phyloP scores from a whole-genome alignment of 2,329 filamentous ascomycete species.

The Fusarium coicis region DNA sequence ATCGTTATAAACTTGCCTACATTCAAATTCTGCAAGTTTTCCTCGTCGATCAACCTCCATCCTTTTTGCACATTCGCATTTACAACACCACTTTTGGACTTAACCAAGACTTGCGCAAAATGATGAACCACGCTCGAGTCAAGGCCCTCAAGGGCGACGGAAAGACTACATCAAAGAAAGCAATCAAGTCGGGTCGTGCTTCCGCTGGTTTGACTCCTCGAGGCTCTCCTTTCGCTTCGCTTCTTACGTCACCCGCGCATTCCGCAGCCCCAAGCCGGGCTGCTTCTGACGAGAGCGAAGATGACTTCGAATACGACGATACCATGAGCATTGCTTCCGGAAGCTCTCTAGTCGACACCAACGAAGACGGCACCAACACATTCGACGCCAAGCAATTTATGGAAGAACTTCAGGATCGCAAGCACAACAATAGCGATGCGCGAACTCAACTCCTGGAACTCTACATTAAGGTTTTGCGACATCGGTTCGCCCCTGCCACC shows the following conservation, averaged over 20 bases:
- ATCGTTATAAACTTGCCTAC: conserved; percentile 3
- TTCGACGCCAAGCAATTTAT: conserved; percentile 74
- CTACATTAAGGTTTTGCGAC: conserved; percentile 65
- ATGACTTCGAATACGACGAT: conserved; percentile 60
- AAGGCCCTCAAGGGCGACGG: conserved; percentile 75
- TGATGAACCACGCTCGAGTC: conserved; percentile 73
- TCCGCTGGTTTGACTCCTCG: conserved; percentile 68
- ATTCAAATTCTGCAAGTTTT: conserved; percentile 35
- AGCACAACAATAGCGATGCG: conserved; percentile 78
- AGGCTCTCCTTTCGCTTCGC: conserved; percentile 68
- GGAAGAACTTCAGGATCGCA: conserved; percentile 76
- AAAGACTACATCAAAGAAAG: conserved; percentile 78
- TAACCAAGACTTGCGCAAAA: neutral
- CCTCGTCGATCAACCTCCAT: conserved; percentile 33
- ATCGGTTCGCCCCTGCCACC: conserved; percentile 47
- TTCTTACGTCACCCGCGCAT: conserved; percentile 65
- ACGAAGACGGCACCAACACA: conserved; percentile 73
- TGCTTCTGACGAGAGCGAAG: conserved; percentile 69
- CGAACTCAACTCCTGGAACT: conserved; percentile 63
- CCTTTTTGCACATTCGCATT: neutral
- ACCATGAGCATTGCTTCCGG: conserved; percentile 56
- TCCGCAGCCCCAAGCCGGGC: conserved; percentile 71
- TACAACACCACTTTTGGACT: neutral
- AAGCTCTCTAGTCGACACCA: conserved; percentile 60
- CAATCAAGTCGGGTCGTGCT: conserved; percentile 66